Evolutionary conservation across 2,329 filamentous ascomycete species (phyloP), one percentile per base, ranked within the genome.

Genomic region (Colletotrichum coccodes): DNA sequence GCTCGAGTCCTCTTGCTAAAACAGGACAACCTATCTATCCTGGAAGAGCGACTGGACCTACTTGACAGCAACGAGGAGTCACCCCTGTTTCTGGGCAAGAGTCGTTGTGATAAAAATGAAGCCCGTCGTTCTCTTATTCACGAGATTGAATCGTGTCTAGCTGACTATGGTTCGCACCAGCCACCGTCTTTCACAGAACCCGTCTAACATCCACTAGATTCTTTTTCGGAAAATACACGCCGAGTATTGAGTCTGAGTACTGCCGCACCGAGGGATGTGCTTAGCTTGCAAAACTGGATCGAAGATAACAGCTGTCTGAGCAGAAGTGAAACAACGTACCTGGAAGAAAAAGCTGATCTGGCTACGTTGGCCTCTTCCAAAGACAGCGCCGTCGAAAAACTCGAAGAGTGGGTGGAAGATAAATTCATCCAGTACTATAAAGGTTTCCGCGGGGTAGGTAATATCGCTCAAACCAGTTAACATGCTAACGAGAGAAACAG

Each of bases 1-100:
- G 71, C 72, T 6, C 71, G 79, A 11, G 42, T 80, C 1, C 72
- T 80, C 4, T 72, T 79, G 3, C 46, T 74, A 9, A 78, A 78
- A 60, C 77, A 79, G 65, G 76, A 79, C 60, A 62, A 66, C 34
- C 16, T 79, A 6, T 71, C 70, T 6, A 23, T 73, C 16, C 74
- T 80, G 1, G 78, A 80, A 58, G 7, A 73, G 54, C 26, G 70
- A 32, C 70, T 79, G 0, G 69, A 77, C 4, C 21, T 72, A 38
- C 70, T 77, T 8, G 77, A 79, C 63, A 12, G 60, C 42, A 57
- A 75, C 7, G 73, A 79, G 58, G 14, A n/a, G 6, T 57, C 28
- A 50, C 44, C 21, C 16, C 9, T 54, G 12, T 54, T 54, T 23
- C 50, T 54, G 12, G 32, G 50, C 0, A 54, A 38, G 21, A 71